These are phyloP conservation scores for Batrachochytrium dendrobatidis DNA, from an alignment of 371 early-diverging fungal genomes.

Conservation along the genomic window DNA sequence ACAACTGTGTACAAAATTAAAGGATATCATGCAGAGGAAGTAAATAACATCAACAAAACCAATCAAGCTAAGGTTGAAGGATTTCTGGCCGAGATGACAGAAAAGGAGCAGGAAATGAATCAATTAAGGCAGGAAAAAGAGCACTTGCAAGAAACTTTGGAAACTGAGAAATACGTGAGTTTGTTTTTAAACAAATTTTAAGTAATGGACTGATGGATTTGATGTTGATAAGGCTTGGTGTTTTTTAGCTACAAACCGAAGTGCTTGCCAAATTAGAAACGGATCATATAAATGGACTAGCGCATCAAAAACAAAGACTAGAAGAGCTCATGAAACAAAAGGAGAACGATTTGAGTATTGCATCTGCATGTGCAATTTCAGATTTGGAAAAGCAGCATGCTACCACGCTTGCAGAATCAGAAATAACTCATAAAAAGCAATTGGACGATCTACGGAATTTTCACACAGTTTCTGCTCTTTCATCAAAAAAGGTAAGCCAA, in stretches of 20 bases:
- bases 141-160: neutral
- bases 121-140: neutral
- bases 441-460: slow-evolving; percentile 35
- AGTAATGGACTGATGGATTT: too few species aligned
- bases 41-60: slow-evolving; percentile 6
- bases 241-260: neutral
- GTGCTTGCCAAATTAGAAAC: neutral
- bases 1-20: neutral
- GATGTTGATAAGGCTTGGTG: too few species aligned
- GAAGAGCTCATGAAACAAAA: slow-evolving; percentile 24
- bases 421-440: slow-evolving; percentile 20
- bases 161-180: neutral
- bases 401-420: slow-evolving; percentile 18
- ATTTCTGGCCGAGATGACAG: slow-evolving; percentile 3
- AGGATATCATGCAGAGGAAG: neutral
- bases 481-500: slow-evolving; percentile 28
- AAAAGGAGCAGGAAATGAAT: slow-evolving; percentile 1
- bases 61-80: slow-evolving; percentile 13
- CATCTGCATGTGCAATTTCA: slow-evolving; percentile 22
- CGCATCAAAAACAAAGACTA: slow-evolving; percentile 19
- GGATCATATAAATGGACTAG: slow-evolving; percentile 5
- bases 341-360: slow-evolving; percentile 33
- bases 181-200: too few species aligned
- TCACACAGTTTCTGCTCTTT: slow-evolving; percentile 23
- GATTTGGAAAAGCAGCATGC: slow-evolving; percentile 28